A percentile compares a stretch with the other conserved stretches of the same genome.
Conservation (phyloP, 768 basidiomycete genomes). For the Pisolithus microcarpus region DNA sequence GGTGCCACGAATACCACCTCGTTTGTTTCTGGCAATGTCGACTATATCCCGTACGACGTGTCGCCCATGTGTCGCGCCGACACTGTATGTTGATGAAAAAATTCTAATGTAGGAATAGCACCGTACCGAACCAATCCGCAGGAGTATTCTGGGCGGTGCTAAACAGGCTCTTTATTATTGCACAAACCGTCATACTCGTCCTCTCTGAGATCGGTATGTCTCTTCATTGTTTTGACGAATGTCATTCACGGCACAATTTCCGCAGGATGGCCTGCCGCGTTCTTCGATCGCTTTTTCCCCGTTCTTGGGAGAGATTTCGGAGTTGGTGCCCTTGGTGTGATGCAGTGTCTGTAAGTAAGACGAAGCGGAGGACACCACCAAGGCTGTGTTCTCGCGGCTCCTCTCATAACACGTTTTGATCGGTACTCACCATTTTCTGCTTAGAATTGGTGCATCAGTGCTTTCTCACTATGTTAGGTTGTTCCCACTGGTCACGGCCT, state of each 20-base stretch:
- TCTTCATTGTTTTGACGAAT: too few species aligned
- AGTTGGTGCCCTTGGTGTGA: constrained; percentile 79
- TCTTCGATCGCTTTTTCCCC: constrained; percentile 87
- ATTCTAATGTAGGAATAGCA: constrained; percentile 46
- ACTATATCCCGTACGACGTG: constrained; percentile 69
- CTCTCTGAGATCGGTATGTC: constrained; percentile 35
- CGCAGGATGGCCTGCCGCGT: constrained; percentile 59
- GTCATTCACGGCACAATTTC: neutral
- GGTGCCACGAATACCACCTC: constrained; percentile 32
- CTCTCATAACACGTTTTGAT: neutral
- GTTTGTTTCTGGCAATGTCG: constrained; percentile 48
- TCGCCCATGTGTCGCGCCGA: neutral
- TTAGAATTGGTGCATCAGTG: constrained; percentile 58
- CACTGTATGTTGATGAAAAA: neutral
- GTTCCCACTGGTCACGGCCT: constrained; percentile 82
- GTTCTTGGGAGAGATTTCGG: constrained; percentile 85
- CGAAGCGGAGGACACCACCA: neutral
- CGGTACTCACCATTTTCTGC: neutral
- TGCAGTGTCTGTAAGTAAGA: constrained; percentile 67
- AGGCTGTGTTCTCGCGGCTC: neutral
- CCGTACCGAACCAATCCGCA: constrained; percentile 90
- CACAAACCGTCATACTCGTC: constrained; percentile 71
- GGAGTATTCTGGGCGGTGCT: constrained; percentile 90
- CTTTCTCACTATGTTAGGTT: constrained; percentile 74
- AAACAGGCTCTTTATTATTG: constrained; percentile 77